Percentiles rank a stretch among this genome's conserved stretches.
These are phyloP conservation scores for Esteya vermicola DNA, from an alignment of 2,329 filamentous ascomycete genomes.

Conservation along the genomic window DNA sequence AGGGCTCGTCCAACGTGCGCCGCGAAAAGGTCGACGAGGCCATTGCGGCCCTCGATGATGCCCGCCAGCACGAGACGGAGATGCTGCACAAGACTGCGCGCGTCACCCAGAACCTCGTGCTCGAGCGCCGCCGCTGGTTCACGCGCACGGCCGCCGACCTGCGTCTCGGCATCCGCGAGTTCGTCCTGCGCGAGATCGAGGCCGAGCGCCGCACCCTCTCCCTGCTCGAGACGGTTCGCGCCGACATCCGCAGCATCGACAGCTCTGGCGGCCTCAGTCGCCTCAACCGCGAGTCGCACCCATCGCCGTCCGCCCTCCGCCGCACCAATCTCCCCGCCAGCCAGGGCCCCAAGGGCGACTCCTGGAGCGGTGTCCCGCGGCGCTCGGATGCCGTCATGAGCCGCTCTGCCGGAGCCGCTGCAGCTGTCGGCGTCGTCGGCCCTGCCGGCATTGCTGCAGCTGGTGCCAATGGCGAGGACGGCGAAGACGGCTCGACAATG, in stretches of 20 bases:
- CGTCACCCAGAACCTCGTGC: slow-evolving; percentile 77
- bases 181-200: slow-evolving; percentile 88
- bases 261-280: slow-evolving; percentile 78
- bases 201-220: slow-evolving; percentile 84
- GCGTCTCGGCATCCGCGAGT: slow-evolving; percentile 72
- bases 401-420: slow-evolving; percentile 50
- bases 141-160: slow-evolving; percentile 73
- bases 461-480: slow-evolving; percentile 15
- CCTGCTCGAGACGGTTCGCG: slow-evolving; percentile 82
- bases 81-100: slow-evolving; percentile 74
- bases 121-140: slow-evolving; percentile 87
- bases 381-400: slow-evolving; percentile 60
- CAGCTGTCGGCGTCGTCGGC: slow-evolving; percentile 31
- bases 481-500: slow-evolving; percentile 20
- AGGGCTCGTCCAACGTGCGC: slow-evolving; percentile 72
- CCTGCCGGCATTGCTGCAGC: slow-evolving; percentile 46
- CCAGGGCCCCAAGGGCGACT: slow-evolving; percentile 94
- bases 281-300: slow-evolving; percentile 78
- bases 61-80: slow-evolving; percentile 65
- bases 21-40: slow-evolving; percentile 96
- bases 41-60: slow-evolving; percentile 81
- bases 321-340: slow-evolving; percentile 68
- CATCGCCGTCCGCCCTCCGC: slow-evolving; percentile 45
- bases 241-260: slow-evolving; percentile 88
- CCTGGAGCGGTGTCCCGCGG: slow-evolving; percentile 89